Evolutionary conservation across 2,329 filamentous ascomycete species (phyloP).

Genomic region (Diaporthe destruens): DNA sequence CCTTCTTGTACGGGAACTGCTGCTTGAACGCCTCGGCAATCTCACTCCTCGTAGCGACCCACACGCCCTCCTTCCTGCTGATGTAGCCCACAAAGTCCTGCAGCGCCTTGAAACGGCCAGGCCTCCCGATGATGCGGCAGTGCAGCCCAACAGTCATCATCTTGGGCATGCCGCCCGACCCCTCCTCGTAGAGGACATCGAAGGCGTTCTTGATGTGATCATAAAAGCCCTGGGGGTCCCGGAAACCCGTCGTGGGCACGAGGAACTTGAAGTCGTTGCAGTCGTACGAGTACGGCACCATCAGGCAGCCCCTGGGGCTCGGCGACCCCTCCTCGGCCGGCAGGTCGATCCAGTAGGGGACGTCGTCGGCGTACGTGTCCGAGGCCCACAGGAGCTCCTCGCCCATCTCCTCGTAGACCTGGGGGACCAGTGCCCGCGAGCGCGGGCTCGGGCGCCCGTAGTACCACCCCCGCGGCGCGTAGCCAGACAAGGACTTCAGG

Average conservation of each 20-base stretch:
- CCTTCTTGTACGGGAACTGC: constrained; percentile 62
- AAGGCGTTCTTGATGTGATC: constrained; percentile 64
- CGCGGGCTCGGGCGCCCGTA: constrained; percentile 61
- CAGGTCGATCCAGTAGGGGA: constrained; percentile 68
- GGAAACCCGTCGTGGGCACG: constrained; percentile 57
- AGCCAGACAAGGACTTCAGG: constrained; percentile 58
- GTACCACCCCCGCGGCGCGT: constrained; percentile 63
- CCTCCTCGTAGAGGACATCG: constrained; percentile 66
- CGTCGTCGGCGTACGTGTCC: constrained; percentile 66
- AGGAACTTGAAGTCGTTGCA: constrained; percentile 65
- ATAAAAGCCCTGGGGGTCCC: constrained; percentile 58
- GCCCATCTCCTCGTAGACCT: constrained; percentile 65
- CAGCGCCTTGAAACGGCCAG: constrained; percentile 63
- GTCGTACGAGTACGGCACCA: constrained; percentile 67
- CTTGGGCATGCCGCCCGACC: constrained; percentile 60
- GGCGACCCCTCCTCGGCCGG: constrained; percentile 58
- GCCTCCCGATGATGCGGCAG: constrained; percentile 65
- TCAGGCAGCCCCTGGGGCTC: constrained; percentile 61
- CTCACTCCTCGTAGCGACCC: constrained; percentile 65
- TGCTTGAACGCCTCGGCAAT: constrained; percentile 63
- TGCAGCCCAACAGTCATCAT: constrained; percentile 71
- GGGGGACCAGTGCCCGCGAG: constrained; percentile 58
- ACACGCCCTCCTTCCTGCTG: constrained; percentile 62
- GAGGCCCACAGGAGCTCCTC: constrained; percentile 62
- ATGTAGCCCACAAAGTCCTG: constrained; percentile 67